Base-by-base conservation (phyloP, 768 basidiomycete genomes). In the Clathrus columnatus region DNA sequence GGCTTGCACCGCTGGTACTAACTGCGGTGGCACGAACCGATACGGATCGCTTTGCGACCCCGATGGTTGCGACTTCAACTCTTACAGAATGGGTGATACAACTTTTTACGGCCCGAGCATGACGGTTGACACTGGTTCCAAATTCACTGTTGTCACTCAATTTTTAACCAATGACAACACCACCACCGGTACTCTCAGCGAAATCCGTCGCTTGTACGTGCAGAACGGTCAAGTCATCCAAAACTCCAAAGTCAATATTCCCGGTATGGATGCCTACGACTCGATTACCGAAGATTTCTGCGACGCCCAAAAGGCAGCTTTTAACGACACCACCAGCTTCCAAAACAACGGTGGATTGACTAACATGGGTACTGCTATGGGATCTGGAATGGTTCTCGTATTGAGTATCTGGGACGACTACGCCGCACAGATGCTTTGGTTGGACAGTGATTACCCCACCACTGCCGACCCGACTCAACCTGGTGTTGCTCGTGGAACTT, bases 21-120 rank as follows among this genome's bases (percentile, higher is more conserved):
- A 76, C 58, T 69, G 69, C 51, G 51, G 32, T 29, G 61, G 60
- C 60, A 61, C 61, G 61, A 62, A 69, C 63, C 68, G 76, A 55
- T 71, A 74, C 64, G 73, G 73, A 45, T 29, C 29, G 11, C 63
- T 75, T 43, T 81, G 80, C 67, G 79, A 81, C 67, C 69, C 71
- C 59, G 77, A 77, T 59, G 79, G 80, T 46, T 81, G 80, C 66
- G 80, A 81, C 62, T 81, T 79, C 74, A 81, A 80, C 76, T 77
- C 80, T 26, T 82, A 63, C 73, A 78, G 79, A 63, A 72, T 77
- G 75, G 78, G 79, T 29, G 62, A 70, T 66, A 64, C 59, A 56
- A 57, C 63, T 51, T 81, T 79, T 75, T 72, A 73, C 63, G 80
- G 80, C 41, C 62, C 63, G n/a, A 74, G 73, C 57, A 60, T 63